Conservation (phyloP, 2,329 filamentous ascomycete genomes). For the Venturia nashicola region DNA sequence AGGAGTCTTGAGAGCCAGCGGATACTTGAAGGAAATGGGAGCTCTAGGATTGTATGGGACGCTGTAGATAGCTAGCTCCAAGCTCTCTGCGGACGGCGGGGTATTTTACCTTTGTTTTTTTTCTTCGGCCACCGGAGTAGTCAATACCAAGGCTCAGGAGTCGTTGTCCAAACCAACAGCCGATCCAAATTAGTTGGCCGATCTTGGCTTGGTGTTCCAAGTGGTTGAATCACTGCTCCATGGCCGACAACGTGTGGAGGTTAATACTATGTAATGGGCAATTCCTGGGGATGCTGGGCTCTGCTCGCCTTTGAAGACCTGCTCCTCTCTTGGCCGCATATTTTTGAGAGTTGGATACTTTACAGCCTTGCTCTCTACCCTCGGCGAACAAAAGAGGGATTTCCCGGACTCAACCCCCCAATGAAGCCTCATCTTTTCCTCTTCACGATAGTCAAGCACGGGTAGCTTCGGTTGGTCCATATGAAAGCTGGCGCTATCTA, state of each 20-base stretch:
- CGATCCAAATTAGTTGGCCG: neutral
- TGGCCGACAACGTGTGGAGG: neutral
- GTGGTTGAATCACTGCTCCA: neutral
- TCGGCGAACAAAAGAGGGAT: neutral
- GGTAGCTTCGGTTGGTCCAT: neutral
- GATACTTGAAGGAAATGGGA: neutral
- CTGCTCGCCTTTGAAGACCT: neutral
- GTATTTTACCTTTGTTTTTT: neutral
- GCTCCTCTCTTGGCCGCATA: neutral
- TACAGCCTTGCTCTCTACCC: neutral
- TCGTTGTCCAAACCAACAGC: neutral
- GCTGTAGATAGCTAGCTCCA: neutral
- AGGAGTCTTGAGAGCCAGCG: neutral
- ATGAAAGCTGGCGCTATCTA: neutral
- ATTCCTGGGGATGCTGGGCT: neutral
- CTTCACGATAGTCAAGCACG: neutral
- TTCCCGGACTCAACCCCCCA: neutral
- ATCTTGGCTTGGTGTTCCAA: neutral
- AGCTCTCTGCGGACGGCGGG: neutral
- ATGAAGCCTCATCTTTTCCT: neutral
- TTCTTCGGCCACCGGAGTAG: neutral
- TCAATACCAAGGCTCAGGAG: neutral
- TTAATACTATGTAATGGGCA: neutral
- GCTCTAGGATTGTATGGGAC: neutral
- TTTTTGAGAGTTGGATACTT: neutral